Base-by-base conservation (phyloP, 1,284 basidiomycete species). In the Ganoderma meredithae region DNA sequence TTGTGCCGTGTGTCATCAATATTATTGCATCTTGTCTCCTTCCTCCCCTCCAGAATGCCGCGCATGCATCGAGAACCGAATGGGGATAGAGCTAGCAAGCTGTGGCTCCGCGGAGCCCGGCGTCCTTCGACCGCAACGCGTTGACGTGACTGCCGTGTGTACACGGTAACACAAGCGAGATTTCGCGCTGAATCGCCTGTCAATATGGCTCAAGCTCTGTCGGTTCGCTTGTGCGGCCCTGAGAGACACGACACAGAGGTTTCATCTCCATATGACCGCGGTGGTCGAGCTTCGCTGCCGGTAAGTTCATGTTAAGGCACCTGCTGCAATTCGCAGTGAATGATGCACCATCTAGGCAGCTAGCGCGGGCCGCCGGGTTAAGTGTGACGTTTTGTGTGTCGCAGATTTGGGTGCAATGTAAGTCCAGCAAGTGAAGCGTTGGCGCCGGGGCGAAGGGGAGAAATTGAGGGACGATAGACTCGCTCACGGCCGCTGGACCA, bases 331-430 rank as follows among this genome's bases (percentile, higher is more conserved):
- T 39, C n/a, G 36, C 31, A 13, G 55, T 17, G 36, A 58, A 58
- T 58, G 55, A 58, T 58, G 55, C 55, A 39, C 55, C 55, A 58
- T 27, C 55, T 39, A 19, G 55, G 31, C 36, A 58, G 55, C 55
- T 58, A 39, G 55, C 22, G 36, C 33, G 55, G 55, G 19, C 19
- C 55, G 17, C 33, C 27, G 36, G 55, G 17, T 33, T 4, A 31
- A 12, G 31, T 36, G 33, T 33, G 31, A 55, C 55, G 55, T 39
- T 22, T 10, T 58, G 33, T 22, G 47, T 22, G 13, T 22, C 12
- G 12, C 25, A 52, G 47, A 13, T 22, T 33, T 19, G 55, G 31
- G n/a, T 39, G 55, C 12, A n/a, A 55, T 58, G 33, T 19, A 58
- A n/a, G 55, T 56, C 55, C 55, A 31, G 55, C 55, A 36, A 33